Evolutionary conservation across 1,284 basidiomycete species (phyloP).

Genomic region (Macrocybe sp.): DNA sequence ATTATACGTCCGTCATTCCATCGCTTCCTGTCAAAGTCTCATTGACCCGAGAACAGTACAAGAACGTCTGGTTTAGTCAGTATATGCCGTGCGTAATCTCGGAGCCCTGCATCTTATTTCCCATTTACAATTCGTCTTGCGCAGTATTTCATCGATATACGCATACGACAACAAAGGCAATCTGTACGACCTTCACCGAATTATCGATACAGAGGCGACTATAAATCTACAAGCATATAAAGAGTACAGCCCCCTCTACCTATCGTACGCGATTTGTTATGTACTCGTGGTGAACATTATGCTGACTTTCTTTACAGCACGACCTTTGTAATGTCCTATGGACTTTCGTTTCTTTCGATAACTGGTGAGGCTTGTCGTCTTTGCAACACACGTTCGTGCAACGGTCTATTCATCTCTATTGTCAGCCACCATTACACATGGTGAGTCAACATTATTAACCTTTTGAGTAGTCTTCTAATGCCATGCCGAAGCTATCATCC

Average conservation of each 20-base stretch:
- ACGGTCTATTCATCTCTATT: constrained; percentile 17
- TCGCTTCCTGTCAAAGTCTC: background rate
- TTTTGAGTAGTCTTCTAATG: constrained; percentile 2
- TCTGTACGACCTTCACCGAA: constrained; percentile 62
- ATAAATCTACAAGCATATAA: constrained; percentile 66
- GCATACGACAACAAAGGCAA: constrained; percentile 63
- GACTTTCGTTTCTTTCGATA: constrained; percentile 37
- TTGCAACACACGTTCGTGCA: background rate
- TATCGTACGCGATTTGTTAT: constrained; percentile 42
- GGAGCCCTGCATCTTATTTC: background rate
- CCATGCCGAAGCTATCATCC: constrained; percentile 62
- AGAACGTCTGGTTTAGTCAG: constrained; percentile 58
- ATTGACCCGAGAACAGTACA: constrained; percentile 32
- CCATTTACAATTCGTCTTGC: background rate
- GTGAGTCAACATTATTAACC: constrained; percentile 25
- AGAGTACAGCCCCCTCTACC: constrained; percentile 79
- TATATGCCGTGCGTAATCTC: constrained; percentile 40
- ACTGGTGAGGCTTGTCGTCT: constrained; percentile 22
- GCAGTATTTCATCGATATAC: constrained; percentile 45
- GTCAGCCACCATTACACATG: constrained; percentile 39
- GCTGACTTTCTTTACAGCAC: constrained; percentile 25
- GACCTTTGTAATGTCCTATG: constrained; percentile 68
- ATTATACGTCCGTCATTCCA: constrained; percentile 36
- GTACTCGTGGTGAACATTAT: background rate
- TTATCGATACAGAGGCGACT: constrained; percentile 54